Conservation (phyloP, 176 grass and related monocot species). For the Saccharum spontaneum region DNA sequence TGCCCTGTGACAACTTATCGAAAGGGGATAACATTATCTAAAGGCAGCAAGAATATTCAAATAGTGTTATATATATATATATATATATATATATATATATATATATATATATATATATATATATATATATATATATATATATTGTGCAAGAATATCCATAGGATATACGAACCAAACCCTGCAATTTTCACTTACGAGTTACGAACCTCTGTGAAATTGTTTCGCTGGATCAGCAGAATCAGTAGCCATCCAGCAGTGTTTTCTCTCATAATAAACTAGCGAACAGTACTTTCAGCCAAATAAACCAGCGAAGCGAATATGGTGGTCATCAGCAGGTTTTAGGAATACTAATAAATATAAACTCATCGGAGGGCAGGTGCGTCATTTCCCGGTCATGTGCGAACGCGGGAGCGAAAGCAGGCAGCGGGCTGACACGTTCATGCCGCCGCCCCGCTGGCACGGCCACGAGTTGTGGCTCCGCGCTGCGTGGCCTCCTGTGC, state of each 20-base stretch:
- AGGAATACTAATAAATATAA: not conserved
- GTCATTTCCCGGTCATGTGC: not conserved
- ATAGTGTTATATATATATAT: not conserved
- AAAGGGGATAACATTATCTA: conserved; percentile 20
- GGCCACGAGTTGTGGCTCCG: not conserved
- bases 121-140: not conserved
- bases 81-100: not conserved
- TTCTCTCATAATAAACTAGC: too few relatives aligned
- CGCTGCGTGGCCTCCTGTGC: not conserved
- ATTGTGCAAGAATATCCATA: not conserved
- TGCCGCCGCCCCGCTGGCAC: not conserved
- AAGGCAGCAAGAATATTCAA: not conserved
- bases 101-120: not conserved
- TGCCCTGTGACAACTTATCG: not conserved
- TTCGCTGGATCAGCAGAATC: too few relatives aligned
- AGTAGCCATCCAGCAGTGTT: too few relatives aligned
- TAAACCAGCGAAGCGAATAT: too few relatives aligned
- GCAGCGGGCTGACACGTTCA: conserved; percentile 10
- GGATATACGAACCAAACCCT: not conserved
- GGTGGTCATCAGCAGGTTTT: not conserved
- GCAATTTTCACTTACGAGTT: not conserved
- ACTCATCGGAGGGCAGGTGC: not conserved
- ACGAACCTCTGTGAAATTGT: not conserved
- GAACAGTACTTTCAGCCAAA: too few relatives aligned
- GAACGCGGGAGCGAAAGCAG: not conserved